Base-by-base conservation (phyloP, 2,329 filamentous ascomycete genomes). In the Shiraia sp. region DNA sequence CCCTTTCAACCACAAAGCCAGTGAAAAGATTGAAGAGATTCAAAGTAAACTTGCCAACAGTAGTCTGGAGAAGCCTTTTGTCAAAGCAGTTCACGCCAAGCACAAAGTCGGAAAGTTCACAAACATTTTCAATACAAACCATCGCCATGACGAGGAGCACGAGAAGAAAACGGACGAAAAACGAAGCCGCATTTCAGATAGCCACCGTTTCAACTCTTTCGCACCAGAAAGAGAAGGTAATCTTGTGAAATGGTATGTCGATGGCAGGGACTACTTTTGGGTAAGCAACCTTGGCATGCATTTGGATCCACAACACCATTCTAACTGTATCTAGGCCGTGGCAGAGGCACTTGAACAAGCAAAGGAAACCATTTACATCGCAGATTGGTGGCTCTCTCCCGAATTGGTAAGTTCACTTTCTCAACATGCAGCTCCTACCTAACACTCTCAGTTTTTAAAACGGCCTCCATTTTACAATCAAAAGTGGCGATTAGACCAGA, bases 301-400 rank as follows among this genome's bases (percentile, higher is more conserved):
- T 12, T 13, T 32, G 25, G 25, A 28, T 15, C 22, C 19, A 1
- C 4, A 19, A 30, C 24, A 32, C 29, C 27, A 13, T 29, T 40
- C 23, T 40, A 32, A 34, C 37, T 40, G 5, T 13, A n/a, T 4
- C 4, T 36, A 63, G 59, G 86, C 93, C 13, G 90, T 99, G 9
- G 95, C 90, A 0, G 83, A 86, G 24, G 92, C 91, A 0, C 77
- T 97, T n/a, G 91, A 97, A 51, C 79, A 85, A 45, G 93, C 93
- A 26, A 87, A 87, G 61, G 92, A 97, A 71, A 86, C 87, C 32
- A 96, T 99, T 57, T 99, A 97, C 70, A 95, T 99, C 53, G 87
- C 79, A 45, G 93, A 97, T 63, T 99, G 92, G 93, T 97, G 93
- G 93, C 75, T 97, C 10, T 95, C 88, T 3, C 93, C 89, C 0